Conservation (phyloP, 139 green algal genomes). For the Yamagishiella unicocca region DNA sequence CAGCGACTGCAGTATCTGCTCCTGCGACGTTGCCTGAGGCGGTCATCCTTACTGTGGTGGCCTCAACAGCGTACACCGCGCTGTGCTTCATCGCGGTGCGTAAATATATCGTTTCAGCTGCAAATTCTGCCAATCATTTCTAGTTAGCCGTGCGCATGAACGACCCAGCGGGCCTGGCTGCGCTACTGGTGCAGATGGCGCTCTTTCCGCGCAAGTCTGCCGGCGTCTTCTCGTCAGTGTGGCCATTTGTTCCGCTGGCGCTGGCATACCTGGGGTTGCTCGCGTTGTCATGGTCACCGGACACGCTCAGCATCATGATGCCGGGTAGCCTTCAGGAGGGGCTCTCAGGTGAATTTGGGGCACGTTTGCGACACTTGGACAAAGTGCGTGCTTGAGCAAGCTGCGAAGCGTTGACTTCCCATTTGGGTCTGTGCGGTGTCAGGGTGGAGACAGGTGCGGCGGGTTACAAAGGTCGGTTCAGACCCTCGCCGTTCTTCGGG, state of each 20-base stretch:
- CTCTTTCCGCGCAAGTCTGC: conserved; percentile 31
- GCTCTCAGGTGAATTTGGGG: conserved; percentile 65
- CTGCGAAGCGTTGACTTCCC: no score
- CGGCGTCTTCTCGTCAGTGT: conserved; percentile 26
- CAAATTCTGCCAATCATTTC: background rate
- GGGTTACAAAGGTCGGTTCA: no score
- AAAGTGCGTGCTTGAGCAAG: no score
- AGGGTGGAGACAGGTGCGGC: no score
- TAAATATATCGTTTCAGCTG: background rate
- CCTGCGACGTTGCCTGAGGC: background rate
- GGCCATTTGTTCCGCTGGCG: conserved; percentile 65
- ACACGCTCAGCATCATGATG: conserved; percentile 79
- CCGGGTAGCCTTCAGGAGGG: conserved; percentile 76
- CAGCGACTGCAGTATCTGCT: background rate
- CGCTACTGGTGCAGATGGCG: conserved; percentile 6
- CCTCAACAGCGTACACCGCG: conserved; percentile 4
- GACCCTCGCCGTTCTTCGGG: no score
- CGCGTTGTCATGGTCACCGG: conserved; percentile 70
- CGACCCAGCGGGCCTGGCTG: background rate
- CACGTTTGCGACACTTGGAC: no score
- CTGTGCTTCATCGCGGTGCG: conserved; percentile 15
- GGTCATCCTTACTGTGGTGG: conserved; percentile 22
- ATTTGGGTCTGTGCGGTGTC: no score
- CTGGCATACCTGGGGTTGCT: conserved; percentile 73
- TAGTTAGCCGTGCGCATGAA: background rate